Evolutionary conservation across 306 rosid species (phyloP).

Genomic region (Cucurbita ficifolia): DNA sequence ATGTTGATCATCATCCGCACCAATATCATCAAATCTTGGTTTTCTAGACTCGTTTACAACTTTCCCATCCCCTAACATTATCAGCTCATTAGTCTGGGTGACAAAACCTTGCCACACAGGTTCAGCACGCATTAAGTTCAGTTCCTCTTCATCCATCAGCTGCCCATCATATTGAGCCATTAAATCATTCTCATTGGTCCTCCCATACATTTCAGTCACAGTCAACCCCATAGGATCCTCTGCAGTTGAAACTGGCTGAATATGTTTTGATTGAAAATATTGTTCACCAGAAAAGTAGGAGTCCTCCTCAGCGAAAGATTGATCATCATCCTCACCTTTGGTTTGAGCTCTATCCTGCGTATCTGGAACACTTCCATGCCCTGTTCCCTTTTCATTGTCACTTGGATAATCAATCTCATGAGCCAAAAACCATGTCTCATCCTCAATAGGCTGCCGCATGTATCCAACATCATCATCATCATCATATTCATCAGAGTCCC

Average conservation of each 20-base stretch:
- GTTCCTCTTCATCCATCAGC: constrained; percentile 78
- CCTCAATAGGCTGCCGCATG: constrained; percentile 98
- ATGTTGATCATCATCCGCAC: constrained; percentile 72
- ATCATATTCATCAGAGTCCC: constrained; percentile 99
- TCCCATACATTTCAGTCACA: constrained; percentile 59
- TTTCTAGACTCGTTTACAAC: constrained; percentile 44
- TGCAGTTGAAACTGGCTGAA: constrained; percentile 46
- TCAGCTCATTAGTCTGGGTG: constrained; percentile 57
- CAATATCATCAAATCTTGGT: constrained; percentile 43
- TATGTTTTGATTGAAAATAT: constrained; percentile 54
- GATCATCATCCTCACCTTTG: constrained; percentile 91
- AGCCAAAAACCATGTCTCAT: constrained; percentile 98
- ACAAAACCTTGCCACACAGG: constrained; percentile 98
- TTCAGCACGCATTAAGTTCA: constrained; percentile 72
- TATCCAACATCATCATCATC: constrained; percentile 92
- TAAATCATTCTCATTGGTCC: constrained; percentile 44
- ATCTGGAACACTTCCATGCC: constrained; percentile 79
- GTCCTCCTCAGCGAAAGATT: constrained; percentile 93
- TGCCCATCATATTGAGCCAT: constrained; percentile 84
- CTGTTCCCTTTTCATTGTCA: constrained; percentile 89
- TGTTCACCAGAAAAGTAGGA: constrained; percentile 89
- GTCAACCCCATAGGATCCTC: constrained; percentile 59
- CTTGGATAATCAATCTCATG: constrained; percentile 98
- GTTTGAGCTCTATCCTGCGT: constrained; percentile 55
- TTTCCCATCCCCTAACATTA: constrained; percentile 66